phyloP scores from a whole-genome alignment of 371 early-diverging fungal genomes.

The Mortierella sp. region DNA sequence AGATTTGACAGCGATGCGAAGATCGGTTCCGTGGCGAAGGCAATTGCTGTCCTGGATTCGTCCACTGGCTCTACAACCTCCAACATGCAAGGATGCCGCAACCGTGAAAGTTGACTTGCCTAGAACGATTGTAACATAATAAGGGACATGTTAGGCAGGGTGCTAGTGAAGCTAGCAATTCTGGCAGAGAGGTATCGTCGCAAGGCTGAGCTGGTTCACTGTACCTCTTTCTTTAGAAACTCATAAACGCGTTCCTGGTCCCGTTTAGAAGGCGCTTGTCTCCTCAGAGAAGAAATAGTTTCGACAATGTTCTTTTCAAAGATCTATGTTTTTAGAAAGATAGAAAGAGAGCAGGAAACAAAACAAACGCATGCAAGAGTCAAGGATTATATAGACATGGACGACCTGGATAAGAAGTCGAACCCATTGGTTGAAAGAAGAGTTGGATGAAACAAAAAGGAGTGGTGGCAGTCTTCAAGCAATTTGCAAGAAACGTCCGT shows the following conservation, averaged over 20 bases:
- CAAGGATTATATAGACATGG: slow-evolving; percentile 33
- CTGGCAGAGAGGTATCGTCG: too few species aligned
- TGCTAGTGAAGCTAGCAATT: not conserved
- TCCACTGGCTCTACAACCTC: slow-evolving; percentile 88
- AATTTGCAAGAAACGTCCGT: slow-evolving; percentile 8
- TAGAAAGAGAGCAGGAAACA: not conserved
- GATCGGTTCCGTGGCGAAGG: slow-evolving; percentile 89
- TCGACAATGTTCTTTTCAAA: slow-evolving; percentile 84
- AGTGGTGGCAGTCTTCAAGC: slow-evolving; percentile 4
- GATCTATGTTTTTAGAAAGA: slow-evolving; percentile 59
- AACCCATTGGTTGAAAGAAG: not conserved
- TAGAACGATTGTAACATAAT: slow-evolving; percentile 24
- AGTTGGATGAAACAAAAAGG: slow-evolving; percentile 5
- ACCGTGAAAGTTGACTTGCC: slow-evolving; percentile 82
- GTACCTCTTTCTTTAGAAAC: slow-evolving; percentile 76
- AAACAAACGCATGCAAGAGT: slow-evolving; percentile 7
- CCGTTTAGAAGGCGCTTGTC: slow-evolving; percentile 61
- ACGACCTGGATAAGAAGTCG: not conserved
- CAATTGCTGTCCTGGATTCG: slow-evolving; percentile 80
- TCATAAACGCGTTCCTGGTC: slow-evolving; percentile 74
- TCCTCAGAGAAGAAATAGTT: slow-evolving; percentile 63
- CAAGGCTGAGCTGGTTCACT: not conserved
- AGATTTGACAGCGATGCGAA: slow-evolving; percentile 77
- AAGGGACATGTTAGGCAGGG: not conserved
- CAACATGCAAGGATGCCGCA: slow-evolving; percentile 88